Evolutionary conservation across 345 rosid species (phyloP), one percentile per base, ranked within the genome.

Genomic region (Ailanthus altissimus): DNA sequence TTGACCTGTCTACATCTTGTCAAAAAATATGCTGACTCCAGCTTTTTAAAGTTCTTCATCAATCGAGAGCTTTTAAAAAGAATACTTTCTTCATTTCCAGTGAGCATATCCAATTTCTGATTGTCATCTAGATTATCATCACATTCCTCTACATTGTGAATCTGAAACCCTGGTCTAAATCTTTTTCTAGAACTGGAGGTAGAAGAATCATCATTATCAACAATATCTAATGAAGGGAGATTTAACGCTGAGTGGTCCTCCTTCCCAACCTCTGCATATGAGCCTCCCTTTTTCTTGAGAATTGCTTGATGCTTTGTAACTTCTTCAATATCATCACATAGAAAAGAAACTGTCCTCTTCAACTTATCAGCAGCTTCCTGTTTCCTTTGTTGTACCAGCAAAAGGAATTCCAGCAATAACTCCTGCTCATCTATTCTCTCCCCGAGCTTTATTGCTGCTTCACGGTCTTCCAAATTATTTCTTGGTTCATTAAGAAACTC

Each of bases 31-130:
- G 94, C 97, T 0, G 94, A 80, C 83, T 96, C 98, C 42, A 96
- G 84, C 83, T 92, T 93, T 93, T 89, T 91, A 78, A 96, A 91
- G 84, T 93, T 96, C 83, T 86, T 89, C 95, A 92, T 92, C 83
- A 96, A 80, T 46, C 94, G 84, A 28, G 97, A 87, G 80, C 86
- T 90, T 85, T 86, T 88, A 59, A 83, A 82, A 67, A 93, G 87
- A 78, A 80, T 63, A 78, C 86, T 88, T 76, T 87, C 93, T 75
- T 78, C 92, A 54, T 85, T 87, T 61, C 87, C 87, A 1, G 83
- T 73, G 62, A 75, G 77, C 45, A 76, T 74, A 80, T 85, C 86
- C 1, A 70, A 83, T 71, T 82, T 82, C 73, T 71, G 85, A 80
- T 45, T 72, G 75, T 79, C 86, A 46, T 84, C 88, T 5, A 82